phyloP scores from a whole-genome alignment of 345 rosid species.

The Pistacia integerrima region DNA sequence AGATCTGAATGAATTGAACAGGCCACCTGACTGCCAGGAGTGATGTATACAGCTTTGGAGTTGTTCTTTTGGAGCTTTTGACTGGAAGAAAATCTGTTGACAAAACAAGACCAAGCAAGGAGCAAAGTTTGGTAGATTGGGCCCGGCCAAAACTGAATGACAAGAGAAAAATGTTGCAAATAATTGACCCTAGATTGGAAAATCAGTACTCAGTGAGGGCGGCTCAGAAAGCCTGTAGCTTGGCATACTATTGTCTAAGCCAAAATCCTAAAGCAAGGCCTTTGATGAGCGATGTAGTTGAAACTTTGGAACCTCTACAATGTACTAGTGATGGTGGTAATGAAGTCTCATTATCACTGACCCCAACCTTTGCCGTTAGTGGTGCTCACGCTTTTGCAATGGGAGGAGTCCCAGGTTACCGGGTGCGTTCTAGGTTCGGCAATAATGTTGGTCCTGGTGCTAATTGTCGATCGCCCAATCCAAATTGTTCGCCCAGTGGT shows the following conservation, averaged over 20 bases:
- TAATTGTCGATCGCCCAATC: conserved; percentile 77
- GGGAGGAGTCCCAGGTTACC: conserved; percentile 71
- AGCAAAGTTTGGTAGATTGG: conserved; percentile 98
- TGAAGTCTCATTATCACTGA: conserved; percentile 46
- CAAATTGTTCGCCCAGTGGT: conserved; percentile 73
- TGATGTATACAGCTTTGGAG: conserved; percentile 96
- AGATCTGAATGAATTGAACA: conserved; percentile 39
- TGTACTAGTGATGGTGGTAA: conserved; percentile 45
- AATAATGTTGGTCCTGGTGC: conserved; percentile 80
- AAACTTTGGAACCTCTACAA: conserved; percentile 90
- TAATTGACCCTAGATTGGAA: conserved; percentile 89
- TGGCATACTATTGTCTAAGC: conserved; percentile 92
- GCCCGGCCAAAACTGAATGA: conserved; percentile 96
- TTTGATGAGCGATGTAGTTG: conserved; percentile 93
- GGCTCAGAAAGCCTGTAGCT: conserved; percentile 94
- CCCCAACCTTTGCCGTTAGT: conserved; percentile 36
- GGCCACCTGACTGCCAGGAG: conserved; percentile 98
- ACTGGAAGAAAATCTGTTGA: conserved; percentile 94
- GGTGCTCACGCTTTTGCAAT: conserved; percentile 56
- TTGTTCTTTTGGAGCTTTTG: conserved; percentile 88
- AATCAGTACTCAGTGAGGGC: conserved; percentile 88
- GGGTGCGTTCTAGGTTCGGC: conserved; percentile 55
- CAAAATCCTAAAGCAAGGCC: conserved; percentile 99
- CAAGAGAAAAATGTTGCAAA: conserved; percentile 82
- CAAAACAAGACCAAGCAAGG: conserved; percentile 92